Conservation (phyloP, 371 early-diverging fungal genomes). For the Lichtheimia ornata region DNA sequence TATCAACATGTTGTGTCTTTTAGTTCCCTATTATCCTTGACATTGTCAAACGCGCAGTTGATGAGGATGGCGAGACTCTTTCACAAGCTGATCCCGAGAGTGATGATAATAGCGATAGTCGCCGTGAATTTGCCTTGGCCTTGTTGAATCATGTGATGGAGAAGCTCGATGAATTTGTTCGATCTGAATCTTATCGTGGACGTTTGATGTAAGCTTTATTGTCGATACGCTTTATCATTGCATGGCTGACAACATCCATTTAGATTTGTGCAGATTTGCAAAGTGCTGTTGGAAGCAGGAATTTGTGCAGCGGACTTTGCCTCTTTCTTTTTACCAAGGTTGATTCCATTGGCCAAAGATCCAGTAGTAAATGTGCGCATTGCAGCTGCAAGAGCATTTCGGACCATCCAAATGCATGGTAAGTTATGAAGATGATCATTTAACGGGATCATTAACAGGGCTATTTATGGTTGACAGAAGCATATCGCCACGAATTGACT, state of each 20-base stretch:
- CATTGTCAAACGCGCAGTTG: constrained; percentile 49
- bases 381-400: constrained; percentile 31
- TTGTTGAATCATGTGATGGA: constrained; percentile 53
- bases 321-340: constrained; percentile 43
- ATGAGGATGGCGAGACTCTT: constrained; percentile 45
- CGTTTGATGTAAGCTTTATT: constrained; percentile 36
- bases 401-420: constrained; percentile 30
- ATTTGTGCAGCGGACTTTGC: constrained; percentile 43
- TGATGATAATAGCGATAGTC: constrained; percentile 29
- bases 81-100: constrained; percentile 33
- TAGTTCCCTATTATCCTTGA: constrained; percentile 50
- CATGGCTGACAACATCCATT: not conserved
- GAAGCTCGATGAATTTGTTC: constrained; percentile 45
- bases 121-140: constrained; percentile 39
- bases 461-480: constrained; percentile 1
- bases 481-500: constrained; percentile 18
- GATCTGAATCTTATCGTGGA: constrained; percentile 42
- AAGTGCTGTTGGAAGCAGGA: constrained; percentile 36
- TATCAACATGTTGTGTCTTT: not conserved
- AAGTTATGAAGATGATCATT: constrained; percentile 6
- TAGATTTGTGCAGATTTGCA: constrained; percentile 47
- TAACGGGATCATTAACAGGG: not conserved
- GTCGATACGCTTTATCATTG: not conserved
- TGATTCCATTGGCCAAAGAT: constrained; percentile 33
- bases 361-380: constrained; percentile 47